Evolutionary conservation across 2,329 filamentous ascomycete species (phyloP).

Genomic region (Verticillium klebahnii): DNA sequence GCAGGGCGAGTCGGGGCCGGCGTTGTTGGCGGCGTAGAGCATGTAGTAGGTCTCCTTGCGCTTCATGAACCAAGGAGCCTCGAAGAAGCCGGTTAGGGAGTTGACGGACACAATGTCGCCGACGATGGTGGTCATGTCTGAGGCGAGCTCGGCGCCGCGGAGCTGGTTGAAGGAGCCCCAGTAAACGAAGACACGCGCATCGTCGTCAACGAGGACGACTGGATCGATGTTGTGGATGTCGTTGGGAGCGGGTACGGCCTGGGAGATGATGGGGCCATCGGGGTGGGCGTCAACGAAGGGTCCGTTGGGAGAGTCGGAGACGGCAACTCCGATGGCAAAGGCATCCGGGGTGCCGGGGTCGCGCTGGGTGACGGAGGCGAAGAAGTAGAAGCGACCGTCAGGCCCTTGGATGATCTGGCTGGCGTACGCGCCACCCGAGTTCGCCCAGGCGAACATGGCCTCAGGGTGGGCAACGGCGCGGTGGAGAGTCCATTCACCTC

Average conservation of each 20-base stretch:
- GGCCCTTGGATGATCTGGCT: conserved; percentile 27
- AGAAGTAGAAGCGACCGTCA: conserved; percentile 30
- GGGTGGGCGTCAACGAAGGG: conserved; percentile 30
- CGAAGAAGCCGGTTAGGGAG: conserved; percentile 28
- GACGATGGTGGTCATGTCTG: conserved; percentile 30
- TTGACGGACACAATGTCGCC: conserved; percentile 16
- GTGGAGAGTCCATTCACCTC: conserved; percentile 27
- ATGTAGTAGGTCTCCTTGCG: conserved; percentile 30
- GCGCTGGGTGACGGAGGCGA: conserved; percentile 26
- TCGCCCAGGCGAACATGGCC: conserved; percentile 28
- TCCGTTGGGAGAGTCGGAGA: conserved; percentile 25
- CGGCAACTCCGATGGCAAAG: conserved; percentile 33
- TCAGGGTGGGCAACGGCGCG: conserved; percentile 23
- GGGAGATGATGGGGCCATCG: conserved; percentile 28
- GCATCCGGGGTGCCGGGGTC: conserved; percentile 20
- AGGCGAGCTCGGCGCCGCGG: conserved; percentile 23
- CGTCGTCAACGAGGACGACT: conserved; percentile 29
- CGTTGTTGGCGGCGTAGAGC: conserved; percentile 33
- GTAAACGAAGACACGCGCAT: conserved; percentile 30
- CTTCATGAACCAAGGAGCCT: conserved; percentile 33
- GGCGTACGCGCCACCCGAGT: conserved; percentile 26
- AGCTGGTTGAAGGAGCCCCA: conserved; percentile 32
- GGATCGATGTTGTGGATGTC: conserved; percentile 35
- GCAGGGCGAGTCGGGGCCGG: conserved; percentile 27
- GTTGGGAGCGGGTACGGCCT: conserved; percentile 25